These are phyloP conservation scores for Polyporus arcularius DNA, from an alignment of 768 basidiomycete species.

Conservation along the genomic window DNA sequence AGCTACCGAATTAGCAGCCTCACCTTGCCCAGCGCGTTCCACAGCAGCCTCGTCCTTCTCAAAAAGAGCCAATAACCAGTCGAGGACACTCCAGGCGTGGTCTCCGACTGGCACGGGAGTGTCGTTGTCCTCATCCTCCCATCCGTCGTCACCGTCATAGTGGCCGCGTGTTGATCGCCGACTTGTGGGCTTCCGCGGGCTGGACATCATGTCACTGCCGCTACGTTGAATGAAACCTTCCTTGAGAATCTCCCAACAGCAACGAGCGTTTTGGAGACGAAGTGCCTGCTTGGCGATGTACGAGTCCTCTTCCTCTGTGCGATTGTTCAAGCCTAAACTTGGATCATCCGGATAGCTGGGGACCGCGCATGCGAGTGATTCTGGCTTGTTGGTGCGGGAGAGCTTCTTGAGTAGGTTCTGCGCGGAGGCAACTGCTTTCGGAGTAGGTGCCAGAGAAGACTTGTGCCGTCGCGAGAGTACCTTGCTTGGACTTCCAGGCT, in stretches of 20 bases:
- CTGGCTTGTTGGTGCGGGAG: constrained; percentile 56
- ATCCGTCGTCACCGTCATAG: constrained; percentile 1
- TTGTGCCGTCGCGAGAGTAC: constrained; percentile 36
- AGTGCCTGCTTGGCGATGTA: constrained; percentile 55
- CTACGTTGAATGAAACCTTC: constrained; percentile 51
- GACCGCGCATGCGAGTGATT: constrained; percentile 52
- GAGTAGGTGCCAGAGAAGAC: constrained; percentile 45
- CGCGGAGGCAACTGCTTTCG: constrained; percentile 50
- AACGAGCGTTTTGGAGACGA: constrained; percentile 53
- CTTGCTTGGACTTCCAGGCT: constrained; percentile 36
- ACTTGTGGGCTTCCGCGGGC: constrained; percentile 7
- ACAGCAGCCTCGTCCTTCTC: constrained; percentile 60
- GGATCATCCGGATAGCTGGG: constrained; percentile 43
- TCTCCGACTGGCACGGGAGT: constrained; percentile 46
- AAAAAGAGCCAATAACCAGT: constrained; percentile 67
- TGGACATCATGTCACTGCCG: constrained; percentile 8
- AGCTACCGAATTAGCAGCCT: constrained; percentile 20
- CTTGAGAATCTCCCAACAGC: constrained; percentile 63
- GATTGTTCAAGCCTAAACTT: constrained; percentile 23
- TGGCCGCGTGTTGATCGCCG: background rate
- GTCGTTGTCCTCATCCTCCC: constrained; percentile 29
- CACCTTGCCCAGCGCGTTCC: constrained; percentile 40
- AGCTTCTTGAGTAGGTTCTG: constrained; percentile 57
- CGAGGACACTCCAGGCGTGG: constrained; percentile 71
- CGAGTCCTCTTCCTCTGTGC: constrained; percentile 50